Conservation (phyloP, 2,329 filamentous ascomycete genomes). For the Cordyceps tenuipes region DNA sequence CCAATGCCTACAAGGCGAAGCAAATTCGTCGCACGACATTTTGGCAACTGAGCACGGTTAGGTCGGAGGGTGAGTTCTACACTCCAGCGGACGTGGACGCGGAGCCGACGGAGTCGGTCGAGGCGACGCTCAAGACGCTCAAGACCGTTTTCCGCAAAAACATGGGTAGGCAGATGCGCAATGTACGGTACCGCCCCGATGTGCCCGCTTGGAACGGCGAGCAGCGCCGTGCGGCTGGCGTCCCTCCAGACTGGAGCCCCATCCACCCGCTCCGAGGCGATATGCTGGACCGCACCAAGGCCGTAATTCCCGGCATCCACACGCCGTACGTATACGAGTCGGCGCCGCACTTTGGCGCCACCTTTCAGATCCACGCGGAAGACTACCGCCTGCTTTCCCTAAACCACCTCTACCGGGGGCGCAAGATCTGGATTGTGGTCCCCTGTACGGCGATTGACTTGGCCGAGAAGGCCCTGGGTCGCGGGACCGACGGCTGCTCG, state of each 20-base stretch:
- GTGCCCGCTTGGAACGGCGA: constrained; percentile 30
- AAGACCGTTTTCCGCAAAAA: constrained; percentile 28
- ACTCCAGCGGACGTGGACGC: constrained; percentile 18
- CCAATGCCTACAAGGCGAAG: constrained; percentile 29
- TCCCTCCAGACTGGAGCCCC: constrained; percentile 26
- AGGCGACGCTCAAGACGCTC: constrained; percentile 24
- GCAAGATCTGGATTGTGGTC: constrained; percentile 33
- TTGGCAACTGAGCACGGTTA: constrained; percentile 29
- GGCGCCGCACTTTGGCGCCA: constrained; percentile 29
- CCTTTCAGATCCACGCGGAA: constrained; percentile 33
- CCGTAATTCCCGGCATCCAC: constrained; percentile 32
- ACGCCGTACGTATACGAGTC: constrained; percentile 34
- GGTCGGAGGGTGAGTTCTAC: constrained; percentile 25
- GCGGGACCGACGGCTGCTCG: constrained; percentile 24
- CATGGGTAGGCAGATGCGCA: constrained; percentile 28
- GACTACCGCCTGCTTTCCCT: constrained; percentile 31
- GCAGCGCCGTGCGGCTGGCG: constrained; percentile 27
- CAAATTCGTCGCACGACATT: constrained; percentile 27
- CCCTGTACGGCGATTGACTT: constrained; percentile 28
- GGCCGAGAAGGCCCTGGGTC: constrained; percentile 26
- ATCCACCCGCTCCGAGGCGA: constrained; percentile 31
- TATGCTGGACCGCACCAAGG: constrained; percentile 28
- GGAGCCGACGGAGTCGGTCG: constrained; percentile 19
- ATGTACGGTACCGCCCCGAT: constrained; percentile 30
- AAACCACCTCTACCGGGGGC: constrained; percentile 31